These are phyloP conservation scores for Pythium sukuiense DNA, from an alignment of 352 stramenopile species.

Conservation along the genomic window DNA sequence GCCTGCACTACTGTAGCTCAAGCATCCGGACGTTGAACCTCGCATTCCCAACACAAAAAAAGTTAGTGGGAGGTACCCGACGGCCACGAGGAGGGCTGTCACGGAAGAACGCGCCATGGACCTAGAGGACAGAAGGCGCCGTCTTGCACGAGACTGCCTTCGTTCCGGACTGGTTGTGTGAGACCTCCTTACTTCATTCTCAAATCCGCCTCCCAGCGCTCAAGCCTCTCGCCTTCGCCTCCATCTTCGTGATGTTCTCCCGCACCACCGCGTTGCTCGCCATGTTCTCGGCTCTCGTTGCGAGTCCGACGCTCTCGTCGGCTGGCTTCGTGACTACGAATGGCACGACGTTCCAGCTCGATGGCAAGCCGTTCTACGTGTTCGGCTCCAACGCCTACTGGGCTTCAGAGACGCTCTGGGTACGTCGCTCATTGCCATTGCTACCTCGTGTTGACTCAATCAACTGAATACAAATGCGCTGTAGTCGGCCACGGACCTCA, in stretches of 20 bases:
- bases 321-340: not conserved
- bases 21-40: not conserved
- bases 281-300: not conserved
- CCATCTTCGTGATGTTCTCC: not conserved
- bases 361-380: constrained; percentile 1
- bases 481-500: too few relatives aligned
- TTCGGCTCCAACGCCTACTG: not conserved
- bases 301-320: not conserved
- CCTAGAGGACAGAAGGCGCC: too few relatives aligned
- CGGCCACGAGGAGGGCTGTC: too few relatives aligned
- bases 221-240: not conserved
- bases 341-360: not conserved
- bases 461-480: too few relatives aligned
- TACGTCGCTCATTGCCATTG: not conserved
- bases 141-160: too few relatives aligned
- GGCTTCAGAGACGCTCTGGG: not conserved
- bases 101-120: too few relatives aligned
- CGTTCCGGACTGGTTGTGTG: too few relatives aligned
- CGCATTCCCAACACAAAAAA: not conserved
- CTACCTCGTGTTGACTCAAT: too few relatives aligned
- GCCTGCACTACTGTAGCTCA: too few relatives aligned
- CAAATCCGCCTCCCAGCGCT: not conserved
- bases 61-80: too few relatives aligned
- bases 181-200: not conserved
- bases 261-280: not conserved